phyloP scores from a whole-genome alignment of 352 stramenopile species.

The Phytophthora citricola region DNA sequence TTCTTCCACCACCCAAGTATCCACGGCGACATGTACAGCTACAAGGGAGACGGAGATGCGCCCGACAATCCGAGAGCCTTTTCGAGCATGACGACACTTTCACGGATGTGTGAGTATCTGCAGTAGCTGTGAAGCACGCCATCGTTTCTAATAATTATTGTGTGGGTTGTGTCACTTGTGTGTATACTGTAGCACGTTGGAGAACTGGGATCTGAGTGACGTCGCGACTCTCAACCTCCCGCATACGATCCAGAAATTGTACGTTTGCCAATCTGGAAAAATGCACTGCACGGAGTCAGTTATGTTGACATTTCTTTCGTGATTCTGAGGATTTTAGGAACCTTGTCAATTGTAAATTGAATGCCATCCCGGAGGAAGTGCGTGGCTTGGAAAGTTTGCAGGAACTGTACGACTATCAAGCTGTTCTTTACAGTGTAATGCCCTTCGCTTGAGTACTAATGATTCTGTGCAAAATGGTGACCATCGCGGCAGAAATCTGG shows the following conservation, averaged over 20 bases:
- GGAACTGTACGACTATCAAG: constrained; percentile 44
- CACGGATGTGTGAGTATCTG: constrained; percentile 50
- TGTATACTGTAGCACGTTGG: constrained; percentile 43
- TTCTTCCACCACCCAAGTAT: constrained; percentile 55
- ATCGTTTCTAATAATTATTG: background rate
- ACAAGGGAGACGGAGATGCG: constrained; percentile 54
- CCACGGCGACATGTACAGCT: constrained; percentile 58
- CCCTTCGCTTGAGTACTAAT: constrained; percentile 1
- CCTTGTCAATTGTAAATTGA: constrained; percentile 59
- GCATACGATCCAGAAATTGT: constrained; percentile 60
- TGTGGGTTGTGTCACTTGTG: background rate
- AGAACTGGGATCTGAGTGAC: constrained; percentile 67
- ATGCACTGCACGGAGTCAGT: background rate
- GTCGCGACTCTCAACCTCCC: constrained; percentile 53
- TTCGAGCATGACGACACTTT: constrained; percentile 59
- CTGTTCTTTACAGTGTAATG: background rate
- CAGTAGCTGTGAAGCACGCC: background rate
- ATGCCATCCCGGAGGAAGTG: constrained; percentile 49
- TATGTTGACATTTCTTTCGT: constrained; percentile 3
- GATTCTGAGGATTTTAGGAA: constrained; percentile 30
- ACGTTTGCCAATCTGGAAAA: constrained; percentile 10
- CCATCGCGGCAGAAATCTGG: constrained; percentile 47
- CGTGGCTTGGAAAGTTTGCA: constrained; percentile 44
- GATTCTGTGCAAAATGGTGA: constrained; percentile 4
- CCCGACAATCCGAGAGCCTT: constrained; percentile 44